Evolutionary conservation across 2,329 filamentous ascomycete species (phyloP).

Genomic region (Pestalotiopsis sp.): DNA sequence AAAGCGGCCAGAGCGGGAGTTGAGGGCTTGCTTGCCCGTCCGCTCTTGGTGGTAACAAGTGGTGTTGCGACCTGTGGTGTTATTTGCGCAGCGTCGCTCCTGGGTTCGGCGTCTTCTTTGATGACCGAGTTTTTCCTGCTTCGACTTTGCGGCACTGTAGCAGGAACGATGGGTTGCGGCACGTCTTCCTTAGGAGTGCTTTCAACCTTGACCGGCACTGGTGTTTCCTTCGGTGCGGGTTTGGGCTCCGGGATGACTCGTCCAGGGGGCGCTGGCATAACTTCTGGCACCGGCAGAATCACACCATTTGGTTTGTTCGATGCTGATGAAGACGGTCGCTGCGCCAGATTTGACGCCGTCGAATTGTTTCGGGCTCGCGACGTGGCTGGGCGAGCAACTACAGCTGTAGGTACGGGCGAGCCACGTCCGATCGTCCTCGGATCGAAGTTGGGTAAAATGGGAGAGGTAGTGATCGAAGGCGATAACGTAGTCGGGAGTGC

Average conservation of each 20-base stretch:
- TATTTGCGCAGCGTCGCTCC: conserved; percentile 42
- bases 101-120: conserved; percentile 50
- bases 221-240: conserved; percentile 51
- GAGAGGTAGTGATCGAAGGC: conserved; percentile 75
- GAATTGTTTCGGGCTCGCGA: conserved; percentile 79
- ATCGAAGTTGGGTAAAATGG: conserved; percentile 72
- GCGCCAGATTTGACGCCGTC: conserved; percentile 61
- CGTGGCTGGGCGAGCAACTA: conserved; percentile 63
- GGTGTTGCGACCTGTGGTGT: conserved; percentile 38
- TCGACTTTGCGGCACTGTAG: conserved; percentile 30
- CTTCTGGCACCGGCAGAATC: conserved; percentile 40
- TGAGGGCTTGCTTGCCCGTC: conserved; percentile 68
- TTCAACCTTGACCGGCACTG: conserved; percentile 39
- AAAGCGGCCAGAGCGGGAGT: conserved; percentile 65
- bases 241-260: conserved; percentile 51
- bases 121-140: conserved; percentile 43
- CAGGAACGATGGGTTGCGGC: conserved; percentile 27
- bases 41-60: conserved; percentile 63
- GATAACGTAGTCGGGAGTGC: conserved; percentile 58
- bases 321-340: conserved; percentile 61
- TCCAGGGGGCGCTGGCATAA: conserved; percentile 30
- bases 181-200: conserved; percentile 35
- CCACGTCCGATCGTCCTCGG: conserved; percentile 50
- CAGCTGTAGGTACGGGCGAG: conserved; percentile 62
- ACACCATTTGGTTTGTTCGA: conserved; percentile 64